Conservation (phyloP, 2,329 filamentous ascomycete genomes). For the Septoria petroselini region DNA sequence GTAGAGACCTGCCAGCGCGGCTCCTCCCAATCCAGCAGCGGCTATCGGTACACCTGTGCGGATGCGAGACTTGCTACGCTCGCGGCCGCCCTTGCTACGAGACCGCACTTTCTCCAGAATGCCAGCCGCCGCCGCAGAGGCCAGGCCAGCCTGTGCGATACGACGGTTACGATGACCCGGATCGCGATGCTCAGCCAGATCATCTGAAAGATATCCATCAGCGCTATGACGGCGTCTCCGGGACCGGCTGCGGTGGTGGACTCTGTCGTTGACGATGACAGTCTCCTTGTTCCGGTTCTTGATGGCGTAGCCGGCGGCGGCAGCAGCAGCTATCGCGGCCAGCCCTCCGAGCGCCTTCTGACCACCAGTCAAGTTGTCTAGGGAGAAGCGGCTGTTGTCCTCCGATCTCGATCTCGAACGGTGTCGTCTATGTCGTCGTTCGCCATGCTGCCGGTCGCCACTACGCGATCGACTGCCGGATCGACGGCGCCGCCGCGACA, state of each 20-base stretch:
- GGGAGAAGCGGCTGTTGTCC: constrained; percentile 40
- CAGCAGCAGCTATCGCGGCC: constrained; percentile 59
- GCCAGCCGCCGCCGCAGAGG: constrained; percentile 61
- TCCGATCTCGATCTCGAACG: constrained; percentile 36
- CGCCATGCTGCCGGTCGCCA: constrained; percentile 21
- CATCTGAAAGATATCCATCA: constrained; percentile 32
- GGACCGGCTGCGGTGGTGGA: constrained; percentile 43
- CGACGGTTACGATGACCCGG: constrained; percentile 56
- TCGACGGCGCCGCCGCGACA: constrained; percentile 29
- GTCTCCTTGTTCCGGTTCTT: constrained; percentile 50
- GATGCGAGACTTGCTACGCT: constrained; percentile 54
- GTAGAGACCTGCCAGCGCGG: constrained; percentile 60
- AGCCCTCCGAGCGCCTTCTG: constrained; percentile 55
- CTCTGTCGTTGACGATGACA: constrained; percentile 43
- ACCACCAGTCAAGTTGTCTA: constrained; percentile 40
- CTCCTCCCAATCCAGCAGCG: constrained; percentile 59
- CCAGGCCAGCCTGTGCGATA: constrained; percentile 60
- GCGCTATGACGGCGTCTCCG: constrained; percentile 44
- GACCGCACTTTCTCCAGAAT: constrained; percentile 57
- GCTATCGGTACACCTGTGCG: constrained; percentile 58
- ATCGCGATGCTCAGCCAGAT: constrained; percentile 32
- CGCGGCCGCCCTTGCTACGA: constrained; percentile 53
- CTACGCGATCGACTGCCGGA: constrained; percentile 25
- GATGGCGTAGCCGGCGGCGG: constrained; percentile 54
- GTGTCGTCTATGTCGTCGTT: constrained; percentile 32